phyloP scores from a whole-genome alignment of 2,329 filamentous ascomycete species.

The Colletotrichum somersetense region DNA sequence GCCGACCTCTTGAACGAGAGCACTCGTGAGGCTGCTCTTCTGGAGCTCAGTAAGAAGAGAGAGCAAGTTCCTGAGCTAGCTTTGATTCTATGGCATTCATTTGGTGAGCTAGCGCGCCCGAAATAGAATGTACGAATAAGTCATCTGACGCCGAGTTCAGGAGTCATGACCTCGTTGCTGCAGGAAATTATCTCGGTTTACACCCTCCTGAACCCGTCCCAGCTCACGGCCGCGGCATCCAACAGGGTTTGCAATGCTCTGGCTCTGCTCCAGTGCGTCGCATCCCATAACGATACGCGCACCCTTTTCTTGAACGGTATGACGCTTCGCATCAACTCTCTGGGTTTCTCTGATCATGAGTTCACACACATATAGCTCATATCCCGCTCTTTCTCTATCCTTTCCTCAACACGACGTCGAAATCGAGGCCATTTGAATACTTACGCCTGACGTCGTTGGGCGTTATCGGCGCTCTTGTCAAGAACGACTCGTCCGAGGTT shows the following conservation, averaged over 20 bases:
- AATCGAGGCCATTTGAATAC: slow-evolving; percentile 97
- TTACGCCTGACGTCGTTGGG: slow-evolving; percentile 94
- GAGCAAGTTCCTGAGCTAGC: slow-evolving; percentile 98
- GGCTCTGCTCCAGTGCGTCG: slow-evolving; percentile 94
- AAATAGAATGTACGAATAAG: no score
- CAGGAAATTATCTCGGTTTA: slow-evolving; percentile 99
- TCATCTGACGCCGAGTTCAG: slow-evolving; percentile 58
- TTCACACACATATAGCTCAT: slow-evolving; percentile 73
- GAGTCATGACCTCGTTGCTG: slow-evolving; percentile 96
- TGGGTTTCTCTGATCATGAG: slow-evolving; percentile 14
- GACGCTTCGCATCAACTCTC: slow-evolving; percentile 44
- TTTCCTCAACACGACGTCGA: slow-evolving; percentile 98
- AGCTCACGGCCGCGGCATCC: slow-evolving; percentile 95
- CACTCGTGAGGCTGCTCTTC: slow-evolving; percentile 88
- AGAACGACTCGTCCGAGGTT: slow-evolving; percentile 98
- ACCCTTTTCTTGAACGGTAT: slow-evolving; percentile 93
- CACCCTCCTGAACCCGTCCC: slow-evolving; percentile 93
- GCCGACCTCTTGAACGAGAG: slow-evolving; percentile 89
- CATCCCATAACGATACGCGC: slow-evolving; percentile 95
- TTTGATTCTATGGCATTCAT: slow-evolving; percentile 97
- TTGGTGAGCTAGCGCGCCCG: slow-evolving; percentile 72
- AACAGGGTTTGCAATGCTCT: slow-evolving; percentile 98
- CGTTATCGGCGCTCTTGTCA: slow-evolving; percentile 96
- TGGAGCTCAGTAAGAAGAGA: slow-evolving; percentile 98
- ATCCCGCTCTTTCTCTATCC: slow-evolving; percentile 98